These are phyloP conservation scores for Rhazya stricta DNA, from an alignment of 257 asterid genomes.

Conservation along the genomic window DNA sequence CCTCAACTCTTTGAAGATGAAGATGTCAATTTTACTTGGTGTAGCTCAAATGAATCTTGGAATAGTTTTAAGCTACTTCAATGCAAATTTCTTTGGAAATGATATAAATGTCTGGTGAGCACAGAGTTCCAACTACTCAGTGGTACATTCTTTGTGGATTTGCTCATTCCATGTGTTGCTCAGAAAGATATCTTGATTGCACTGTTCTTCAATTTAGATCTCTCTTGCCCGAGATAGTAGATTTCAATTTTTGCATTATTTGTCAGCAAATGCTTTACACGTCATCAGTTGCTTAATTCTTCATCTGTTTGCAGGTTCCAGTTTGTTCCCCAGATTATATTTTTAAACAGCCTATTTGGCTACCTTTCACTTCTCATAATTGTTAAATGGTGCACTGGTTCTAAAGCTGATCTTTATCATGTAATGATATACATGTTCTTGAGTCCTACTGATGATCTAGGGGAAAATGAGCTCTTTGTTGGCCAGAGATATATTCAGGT, in stretches of 20 bases:
- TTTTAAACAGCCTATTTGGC: constrained; percentile 54
- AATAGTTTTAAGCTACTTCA: constrained; percentile 51
- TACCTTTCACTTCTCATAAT: constrained; percentile 56
- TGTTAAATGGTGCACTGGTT: constrained; percentile 65
- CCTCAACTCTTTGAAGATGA: constrained; percentile 67
- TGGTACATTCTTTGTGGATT: not conserved
- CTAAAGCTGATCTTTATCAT: constrained; percentile 64
- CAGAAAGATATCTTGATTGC: not conserved
- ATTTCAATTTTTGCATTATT: not conserved
- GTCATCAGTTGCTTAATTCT: constrained; percentile 3
- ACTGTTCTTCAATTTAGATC: not conserved
- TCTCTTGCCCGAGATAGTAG: not conserved
- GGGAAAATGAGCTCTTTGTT: constrained; percentile 51
- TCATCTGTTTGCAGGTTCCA: constrained; percentile 42
- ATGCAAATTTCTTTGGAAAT: constrained; percentile 46
- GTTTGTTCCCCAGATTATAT: constrained; percentile 62
- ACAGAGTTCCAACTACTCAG: not conserved
- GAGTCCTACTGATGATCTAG: constrained; percentile 57
- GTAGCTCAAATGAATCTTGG: constrained; percentile 67
- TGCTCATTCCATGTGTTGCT: not conserved
- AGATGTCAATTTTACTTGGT: constrained; percentile 64
- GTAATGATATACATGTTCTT: constrained; percentile 68
- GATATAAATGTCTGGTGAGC: constrained; percentile 46
- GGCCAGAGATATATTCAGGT: constrained; percentile 66
- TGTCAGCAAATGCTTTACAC: not conserved